Base-by-base conservation (phyloP, 352 stramenopile species). In the Globisporangium uncinulatum region DNA sequence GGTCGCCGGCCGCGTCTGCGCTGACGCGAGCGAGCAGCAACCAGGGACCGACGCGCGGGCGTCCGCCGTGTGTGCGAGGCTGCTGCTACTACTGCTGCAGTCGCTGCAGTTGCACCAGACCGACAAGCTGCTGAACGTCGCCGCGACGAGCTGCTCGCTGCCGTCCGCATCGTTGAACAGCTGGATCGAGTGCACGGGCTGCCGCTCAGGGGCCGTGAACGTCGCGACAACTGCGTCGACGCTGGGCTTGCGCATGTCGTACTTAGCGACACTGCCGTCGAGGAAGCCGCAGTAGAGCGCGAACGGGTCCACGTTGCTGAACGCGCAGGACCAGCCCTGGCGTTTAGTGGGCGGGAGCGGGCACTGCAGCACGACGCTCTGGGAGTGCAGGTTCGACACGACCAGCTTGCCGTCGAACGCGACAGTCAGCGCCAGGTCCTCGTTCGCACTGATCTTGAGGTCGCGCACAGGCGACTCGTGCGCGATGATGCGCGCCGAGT, bases 321-420 rank as follows among this genome's bases (percentile, higher is more conserved):
- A 73, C 11, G 58, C 58, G 39, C 77, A 87, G 3, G 73, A 83
- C 77, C 77, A 87, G 17, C 75, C 81, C 51, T 83, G 75, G 10
- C 70, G 73, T 21, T 67, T 71, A 0, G 49, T 57, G 8, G 63
- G 42, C 3, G 78, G 73, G 17, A 88, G 60, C 6, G 57, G 42
- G 15, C 72, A 67, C 47, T 79, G 59, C 34, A 81, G 47, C 44
- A 68, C 62, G n/a, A 79, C 65, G 4, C 63, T 79, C 34, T 83
- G 50, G 17, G 77, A 66, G 17, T 57, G 47, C 14, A 85, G 61
- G 63, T 63, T 74, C 1, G 76, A 79, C 43, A 92, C 57, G 8
- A 62, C 69, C 17, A 86, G 62, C 48, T 83, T 84, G 3, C 68
- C 72, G 61, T 91, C 78, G 44, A 88, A 89, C 8, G 76, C 74